These are phyloP conservation scores for Tuber indicum DNA, from an alignment of 495 filamentous ascomycete species.

Conservation along the genomic window DNA sequence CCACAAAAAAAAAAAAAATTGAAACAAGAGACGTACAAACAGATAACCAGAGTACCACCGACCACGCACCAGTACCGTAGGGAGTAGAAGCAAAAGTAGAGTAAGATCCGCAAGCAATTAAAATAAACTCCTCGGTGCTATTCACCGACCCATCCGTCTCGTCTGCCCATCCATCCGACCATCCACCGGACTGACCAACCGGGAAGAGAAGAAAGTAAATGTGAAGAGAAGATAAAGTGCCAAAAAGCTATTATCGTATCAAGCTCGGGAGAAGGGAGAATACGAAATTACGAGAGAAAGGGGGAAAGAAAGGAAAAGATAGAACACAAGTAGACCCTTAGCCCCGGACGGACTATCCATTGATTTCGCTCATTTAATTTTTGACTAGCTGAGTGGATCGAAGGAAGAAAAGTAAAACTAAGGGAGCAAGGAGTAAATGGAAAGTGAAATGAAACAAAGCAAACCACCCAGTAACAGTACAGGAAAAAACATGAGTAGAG, in stretches of 20 bases:
- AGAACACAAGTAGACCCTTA: background rate
- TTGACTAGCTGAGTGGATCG: background rate
- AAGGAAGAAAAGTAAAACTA: background rate
- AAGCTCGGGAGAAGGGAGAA: background rate
- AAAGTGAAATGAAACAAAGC: background rate
- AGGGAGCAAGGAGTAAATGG: background rate
- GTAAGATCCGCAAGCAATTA: background rate
- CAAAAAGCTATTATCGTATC: constrained; percentile 1
- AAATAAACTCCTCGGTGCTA: background rate
- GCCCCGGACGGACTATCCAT: background rate
- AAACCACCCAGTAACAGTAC: constrained; percentile 1
- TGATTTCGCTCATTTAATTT: background rate
- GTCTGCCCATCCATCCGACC: background rate
- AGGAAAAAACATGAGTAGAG: background rate
- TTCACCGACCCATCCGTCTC: background rate
- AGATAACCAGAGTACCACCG: background rate
- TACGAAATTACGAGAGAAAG: background rate
- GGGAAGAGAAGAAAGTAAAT: background rate
- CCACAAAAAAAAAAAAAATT: background rate
- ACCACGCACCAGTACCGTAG: background rate
- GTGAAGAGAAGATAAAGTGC: background rate
- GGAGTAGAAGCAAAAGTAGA: background rate
- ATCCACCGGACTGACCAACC: background rate
- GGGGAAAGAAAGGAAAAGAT: background rate
- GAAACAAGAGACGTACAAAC: background rate